Conservation (phyloP, 2,329 filamentous ascomycete species). For the Rhytidhysteron rufulum region DNA sequence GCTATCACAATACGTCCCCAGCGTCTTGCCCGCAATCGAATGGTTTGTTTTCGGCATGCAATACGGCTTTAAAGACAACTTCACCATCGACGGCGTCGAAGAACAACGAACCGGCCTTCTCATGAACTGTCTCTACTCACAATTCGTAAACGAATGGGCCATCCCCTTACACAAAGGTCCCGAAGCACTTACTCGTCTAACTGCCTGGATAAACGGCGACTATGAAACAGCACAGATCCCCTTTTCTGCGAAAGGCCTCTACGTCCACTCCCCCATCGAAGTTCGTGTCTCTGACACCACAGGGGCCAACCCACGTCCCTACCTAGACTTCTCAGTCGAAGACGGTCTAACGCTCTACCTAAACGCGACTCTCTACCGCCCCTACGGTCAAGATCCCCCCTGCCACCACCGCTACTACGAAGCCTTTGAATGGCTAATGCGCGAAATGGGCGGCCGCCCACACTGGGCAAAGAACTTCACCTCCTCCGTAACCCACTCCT, state of each 20-base stretch:
- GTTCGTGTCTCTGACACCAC: slow-evolving; percentile 78
- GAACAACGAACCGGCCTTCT: slow-evolving; percentile 75
- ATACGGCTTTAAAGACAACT: slow-evolving; percentile 78
- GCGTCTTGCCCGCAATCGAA: slow-evolving; percentile 81
- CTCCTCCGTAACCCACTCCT: slow-evolving; percentile 50
- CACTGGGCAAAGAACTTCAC: slow-evolving; percentile 94
- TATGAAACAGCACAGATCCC: slow-evolving; percentile 69
- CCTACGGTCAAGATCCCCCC: slow-evolving; percentile 73
- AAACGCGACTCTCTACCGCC: slow-evolving; percentile 84
- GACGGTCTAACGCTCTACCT: slow-evolving; percentile 78
- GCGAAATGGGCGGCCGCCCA: slow-evolving; percentile 72
- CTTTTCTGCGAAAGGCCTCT: slow-evolving; percentile 73
- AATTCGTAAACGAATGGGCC: slow-evolving; percentile 98
- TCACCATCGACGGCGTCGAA: slow-evolving; percentile 70
- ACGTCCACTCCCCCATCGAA: slow-evolving; percentile 86
- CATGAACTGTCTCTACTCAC: slow-evolving; percentile 98
- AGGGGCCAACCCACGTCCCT: slow-evolving; percentile 52
- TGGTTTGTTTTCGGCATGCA: slow-evolving; percentile 98
- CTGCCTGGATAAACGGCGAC: slow-evolving; percentile 80
- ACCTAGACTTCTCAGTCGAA: slow-evolving; percentile 67
- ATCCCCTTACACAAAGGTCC: slow-evolving; percentile 81
- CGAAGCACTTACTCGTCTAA: slow-evolving; percentile 77
- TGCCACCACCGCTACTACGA: slow-evolving; percentile 76
- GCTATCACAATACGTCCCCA: slow-evolving; percentile 71
- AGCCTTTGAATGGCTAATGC: slow-evolving; percentile 89